Percentiles rank a stretch among this genome's conserved stretches.
Evolutionary conservation across 345 rosid genomes (phyloP).

Genomic region (Trapa bicornis): DNA sequence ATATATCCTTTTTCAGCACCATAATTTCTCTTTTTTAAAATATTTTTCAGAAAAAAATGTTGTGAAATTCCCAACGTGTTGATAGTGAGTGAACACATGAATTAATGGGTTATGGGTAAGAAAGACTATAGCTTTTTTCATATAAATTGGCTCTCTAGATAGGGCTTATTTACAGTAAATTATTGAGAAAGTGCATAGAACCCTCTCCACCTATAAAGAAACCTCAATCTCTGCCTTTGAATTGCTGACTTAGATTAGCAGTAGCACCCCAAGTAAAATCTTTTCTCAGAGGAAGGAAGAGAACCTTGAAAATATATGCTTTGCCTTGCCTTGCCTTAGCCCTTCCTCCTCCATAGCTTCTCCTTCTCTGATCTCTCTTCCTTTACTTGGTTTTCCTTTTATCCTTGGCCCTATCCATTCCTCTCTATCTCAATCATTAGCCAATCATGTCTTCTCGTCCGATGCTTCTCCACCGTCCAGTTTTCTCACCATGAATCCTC

Average conservation of each 20-base stretch:
- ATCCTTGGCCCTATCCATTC: background rate
- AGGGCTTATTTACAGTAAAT: no score
- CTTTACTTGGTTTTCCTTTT: slow-evolving; percentile 3
- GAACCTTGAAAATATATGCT: background rate
- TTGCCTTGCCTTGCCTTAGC: slow-evolving; percentile 15
- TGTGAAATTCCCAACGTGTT: no score
- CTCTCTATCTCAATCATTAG: background rate
- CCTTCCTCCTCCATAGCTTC: slow-evolving; percentile 7
- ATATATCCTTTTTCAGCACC: no score
- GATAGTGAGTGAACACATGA: no score
- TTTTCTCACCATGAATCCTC: background rate
- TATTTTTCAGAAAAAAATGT: no score
- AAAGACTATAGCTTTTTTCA: no score
- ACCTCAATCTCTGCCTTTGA: slow-evolving; percentile 11
- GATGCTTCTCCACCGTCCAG: background rate
- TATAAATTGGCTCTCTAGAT: no score
- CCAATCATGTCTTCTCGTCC: background rate
- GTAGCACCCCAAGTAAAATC: background rate
- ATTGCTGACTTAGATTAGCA: background rate
- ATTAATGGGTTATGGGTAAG: no score
- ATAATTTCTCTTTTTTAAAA: no score
- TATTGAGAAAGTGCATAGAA: slow-evolving; percentile 19
- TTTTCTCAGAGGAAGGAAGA: background rate
- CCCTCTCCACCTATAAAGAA: slow-evolving; percentile 41
- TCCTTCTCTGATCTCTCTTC: background rate